Conservation (phyloP, 1,139 yeast genomes). For the Lipomyces yarrowii region DNA sequence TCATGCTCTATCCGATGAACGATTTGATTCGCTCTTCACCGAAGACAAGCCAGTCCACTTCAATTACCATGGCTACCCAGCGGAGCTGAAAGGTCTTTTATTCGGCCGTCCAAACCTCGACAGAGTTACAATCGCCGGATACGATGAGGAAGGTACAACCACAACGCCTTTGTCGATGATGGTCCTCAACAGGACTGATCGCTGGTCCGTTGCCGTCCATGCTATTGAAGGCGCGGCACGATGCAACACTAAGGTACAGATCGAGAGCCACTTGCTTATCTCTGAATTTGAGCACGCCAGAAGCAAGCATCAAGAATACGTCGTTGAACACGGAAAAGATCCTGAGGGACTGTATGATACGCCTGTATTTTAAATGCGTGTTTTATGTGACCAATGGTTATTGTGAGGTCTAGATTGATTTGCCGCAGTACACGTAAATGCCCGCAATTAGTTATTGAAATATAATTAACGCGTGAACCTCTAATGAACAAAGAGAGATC, state of each 20-base stretch:
- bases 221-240: constrained; percentile 31
- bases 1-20: constrained; percentile 29
- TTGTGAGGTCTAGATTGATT: neutral
- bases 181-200: constrained; percentile 31
- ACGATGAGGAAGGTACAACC: constrained; percentile 34
- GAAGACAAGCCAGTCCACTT: constrained; percentile 31
- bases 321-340: constrained; percentile 28
- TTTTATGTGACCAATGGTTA: neutral
- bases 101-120: constrained; percentile 31
- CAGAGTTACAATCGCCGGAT: constrained; percentile 31
- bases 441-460: too few relatives aligned
- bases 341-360: constrained; percentile 32
- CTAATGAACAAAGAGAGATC: too few relatives aligned
- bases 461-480: too few relatives aligned
- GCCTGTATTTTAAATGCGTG: constrained; percentile 25
- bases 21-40: constrained; percentile 31
- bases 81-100: constrained; percentile 32
- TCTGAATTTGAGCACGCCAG: constrained; percentile 29
- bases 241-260: constrained; percentile 27
- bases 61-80: constrained; percentile 35
- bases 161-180: constrained; percentile 34
- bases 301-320: constrained; percentile 29
- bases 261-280: constrained; percentile 25
- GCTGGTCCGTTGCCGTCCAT: constrained; percentile 32
- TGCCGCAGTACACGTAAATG: neutral